A percentile compares a stretch with the other conserved stretches of the same genome.
phyloP scores from a whole-genome alignment of 768 basidiomycete genomes.

The Lyophyllum atratum region DNA sequence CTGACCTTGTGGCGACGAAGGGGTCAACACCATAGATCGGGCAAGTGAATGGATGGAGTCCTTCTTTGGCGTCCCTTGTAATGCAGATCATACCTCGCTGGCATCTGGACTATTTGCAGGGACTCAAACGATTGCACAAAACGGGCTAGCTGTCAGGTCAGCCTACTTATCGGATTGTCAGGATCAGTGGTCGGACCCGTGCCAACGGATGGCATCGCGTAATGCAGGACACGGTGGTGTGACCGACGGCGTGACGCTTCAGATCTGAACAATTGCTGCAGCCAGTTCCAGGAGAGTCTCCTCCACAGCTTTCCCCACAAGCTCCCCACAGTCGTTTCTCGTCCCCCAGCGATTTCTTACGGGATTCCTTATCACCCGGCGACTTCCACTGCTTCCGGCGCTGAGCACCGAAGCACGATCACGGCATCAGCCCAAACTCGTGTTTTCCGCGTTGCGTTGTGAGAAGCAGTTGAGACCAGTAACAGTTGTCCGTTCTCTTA shows the following conservation, averaged over 20 bases:
- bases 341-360: neutral
- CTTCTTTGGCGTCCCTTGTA: neutral
- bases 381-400: conserved; percentile 5
- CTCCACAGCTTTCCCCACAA: neutral
- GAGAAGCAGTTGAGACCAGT: conserved; percentile 6
- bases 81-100: neutral
- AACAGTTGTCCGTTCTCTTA: neutral
- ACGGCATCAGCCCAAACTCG: conserved; percentile 11
- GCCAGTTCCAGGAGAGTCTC: neutral
- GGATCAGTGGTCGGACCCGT: neutral
- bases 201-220: neutral
- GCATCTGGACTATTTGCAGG: neutral
- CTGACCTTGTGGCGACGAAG: too few relatives aligned
- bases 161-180: neutral
- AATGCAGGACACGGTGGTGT: neutral
- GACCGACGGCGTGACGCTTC: neutral
- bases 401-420: conserved; percentile 8
- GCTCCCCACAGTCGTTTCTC: conserved; percentile 1
- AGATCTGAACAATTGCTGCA: neutral
- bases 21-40: neutral
- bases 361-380: conserved; percentile 3
- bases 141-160: too few relatives aligned
- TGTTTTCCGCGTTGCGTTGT: conserved; percentile 21
- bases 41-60: too few relatives aligned
- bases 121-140: neutral